These are phyloP conservation scores for Daldinia caldariorum DNA, from an alignment of 495 filamentous ascomycete genomes.

Conservation along the genomic window DNA sequence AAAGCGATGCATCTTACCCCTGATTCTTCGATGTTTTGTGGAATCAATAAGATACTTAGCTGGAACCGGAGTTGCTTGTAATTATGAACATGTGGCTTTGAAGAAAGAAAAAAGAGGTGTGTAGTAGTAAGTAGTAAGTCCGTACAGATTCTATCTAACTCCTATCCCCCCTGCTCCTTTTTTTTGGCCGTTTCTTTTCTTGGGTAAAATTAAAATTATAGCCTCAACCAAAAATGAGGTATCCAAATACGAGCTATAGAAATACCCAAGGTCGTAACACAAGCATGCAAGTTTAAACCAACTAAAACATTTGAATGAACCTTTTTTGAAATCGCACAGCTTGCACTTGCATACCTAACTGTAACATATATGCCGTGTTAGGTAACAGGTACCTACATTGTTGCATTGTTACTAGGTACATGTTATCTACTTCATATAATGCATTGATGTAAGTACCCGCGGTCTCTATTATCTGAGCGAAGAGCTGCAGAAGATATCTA, in stretches of 20 bases:
- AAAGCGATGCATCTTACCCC: not conserved
- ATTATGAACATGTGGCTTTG: not conserved
- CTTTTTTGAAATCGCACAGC: not conserved
- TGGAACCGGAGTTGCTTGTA: not conserved
- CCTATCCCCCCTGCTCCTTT: not conserved
- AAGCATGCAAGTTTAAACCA: not conserved
- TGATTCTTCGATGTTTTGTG: not conserved
- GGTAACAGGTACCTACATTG: not conserved
- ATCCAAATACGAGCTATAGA: not conserved
- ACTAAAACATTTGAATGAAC: not conserved
- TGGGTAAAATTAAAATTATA: conserved; percentile 1
- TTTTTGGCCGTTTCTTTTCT: not conserved
- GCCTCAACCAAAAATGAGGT: conserved; percentile 2
- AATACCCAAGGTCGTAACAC: not conserved
- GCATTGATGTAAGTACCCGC: conserved; percentile 2
- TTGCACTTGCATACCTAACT: no score
- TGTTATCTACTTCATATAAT: not conserved
- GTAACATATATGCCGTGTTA: not conserved
- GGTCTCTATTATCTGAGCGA: not conserved
- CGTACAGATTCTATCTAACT: not conserved
- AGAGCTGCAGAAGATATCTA: not conserved
- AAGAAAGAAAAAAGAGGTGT: no score
- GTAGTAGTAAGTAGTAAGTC: no score
- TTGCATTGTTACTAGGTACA: no score
- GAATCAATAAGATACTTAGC: no score